Evolutionary conservation across 176 grass and related monocot genomes (phyloP).

Genomic region (Dactylis glomerata): DNA sequence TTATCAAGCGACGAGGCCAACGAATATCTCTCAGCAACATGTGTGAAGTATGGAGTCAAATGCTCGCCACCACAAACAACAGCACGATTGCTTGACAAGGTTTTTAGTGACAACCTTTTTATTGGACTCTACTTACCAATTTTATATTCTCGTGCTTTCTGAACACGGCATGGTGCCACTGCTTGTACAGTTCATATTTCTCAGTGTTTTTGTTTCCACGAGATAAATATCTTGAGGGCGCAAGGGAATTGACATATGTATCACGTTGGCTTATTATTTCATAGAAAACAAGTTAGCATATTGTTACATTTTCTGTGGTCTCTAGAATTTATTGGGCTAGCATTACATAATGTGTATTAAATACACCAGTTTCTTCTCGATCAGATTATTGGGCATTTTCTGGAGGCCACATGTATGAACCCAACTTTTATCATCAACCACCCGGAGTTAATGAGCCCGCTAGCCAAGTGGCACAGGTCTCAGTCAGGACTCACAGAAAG

Average conservation of each 20-base stretch:
- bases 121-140: background rate
- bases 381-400: conserved; percentile 73
- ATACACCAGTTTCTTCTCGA: background rate
- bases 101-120: conserved; percentile 12
- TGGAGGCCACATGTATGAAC: conserved; percentile 71
- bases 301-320: background rate
- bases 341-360: background rate
- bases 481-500: conserved; percentile 59
- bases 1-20: conserved; percentile 67
- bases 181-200: background rate
- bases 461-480: conserved; percentile 78
- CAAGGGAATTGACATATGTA: background rate
- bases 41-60: conserved; percentile 69
- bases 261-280: background rate
- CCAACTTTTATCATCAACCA: conserved; percentile 85
- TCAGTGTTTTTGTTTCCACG: background rate
- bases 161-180: background rate
- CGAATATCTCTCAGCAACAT: conserved; percentile 51
- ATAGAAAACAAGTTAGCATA: background rate
- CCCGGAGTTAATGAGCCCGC: conserved; percentile 89
- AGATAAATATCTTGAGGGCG: background rate
- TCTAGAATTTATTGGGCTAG: background rate
- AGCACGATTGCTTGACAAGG: conserved; percentile 83
- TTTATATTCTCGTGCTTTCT: background rate
- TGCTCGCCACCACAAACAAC: conserved; percentile 88